phyloP scores from a whole-genome alignment of 768 basidiomycete species.

The Lactarius psammicola region DNA sequence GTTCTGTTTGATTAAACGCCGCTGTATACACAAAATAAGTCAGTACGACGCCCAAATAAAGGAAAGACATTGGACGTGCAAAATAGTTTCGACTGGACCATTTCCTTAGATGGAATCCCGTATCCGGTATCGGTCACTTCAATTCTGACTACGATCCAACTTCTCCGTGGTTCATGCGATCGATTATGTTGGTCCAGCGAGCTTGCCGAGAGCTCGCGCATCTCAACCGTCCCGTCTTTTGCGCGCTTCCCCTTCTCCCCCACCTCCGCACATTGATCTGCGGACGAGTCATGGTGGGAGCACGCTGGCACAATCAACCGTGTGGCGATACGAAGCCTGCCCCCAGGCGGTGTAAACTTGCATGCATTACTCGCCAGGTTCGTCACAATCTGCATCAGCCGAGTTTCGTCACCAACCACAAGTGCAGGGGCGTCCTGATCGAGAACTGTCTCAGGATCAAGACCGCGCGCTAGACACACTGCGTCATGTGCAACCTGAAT shows the following conservation, averaged over 20 bases:
- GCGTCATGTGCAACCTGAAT: constrained; percentile 57
- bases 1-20: constrained; percentile 77
- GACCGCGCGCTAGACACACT: constrained; percentile 58
- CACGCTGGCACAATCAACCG: constrained; percentile 46
- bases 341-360: constrained; percentile 74
- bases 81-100: constrained; percentile 68
- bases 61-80: constrained; percentile 43
- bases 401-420: constrained; percentile 82
- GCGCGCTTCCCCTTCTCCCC: background rate
- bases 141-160: constrained; percentile 77
- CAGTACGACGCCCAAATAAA: background rate
- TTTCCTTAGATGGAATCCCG: constrained; percentile 63
- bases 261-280: background rate
- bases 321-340: constrained; percentile 65
- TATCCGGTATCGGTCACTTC: constrained; percentile 78
- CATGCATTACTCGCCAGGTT: constrained; percentile 85
- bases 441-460: constrained; percentile 42
- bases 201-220: constrained; percentile 32
- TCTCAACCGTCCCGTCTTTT: background rate
- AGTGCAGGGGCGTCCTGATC: constrained; percentile 57
- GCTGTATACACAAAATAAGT: constrained; percentile 39
- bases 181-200: constrained; percentile 52
- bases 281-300: constrained; percentile 9
- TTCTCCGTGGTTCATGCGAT: constrained; percentile 45
- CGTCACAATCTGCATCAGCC: constrained; percentile 76